Conservation (phyloP, 345 rosid species). For the Melaleuca alternifolia region DNA sequence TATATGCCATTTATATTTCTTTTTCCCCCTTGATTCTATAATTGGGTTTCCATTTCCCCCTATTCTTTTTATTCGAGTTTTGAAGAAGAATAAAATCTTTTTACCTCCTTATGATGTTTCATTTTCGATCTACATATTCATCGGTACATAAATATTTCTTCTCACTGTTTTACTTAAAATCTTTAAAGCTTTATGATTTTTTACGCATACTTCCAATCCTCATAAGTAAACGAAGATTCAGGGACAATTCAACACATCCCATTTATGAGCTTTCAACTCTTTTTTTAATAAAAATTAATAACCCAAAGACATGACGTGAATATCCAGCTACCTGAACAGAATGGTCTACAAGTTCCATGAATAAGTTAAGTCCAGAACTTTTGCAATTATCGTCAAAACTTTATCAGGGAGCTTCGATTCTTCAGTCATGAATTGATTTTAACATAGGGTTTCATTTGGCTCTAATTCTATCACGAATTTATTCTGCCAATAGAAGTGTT, state of each 20-base stretch:
- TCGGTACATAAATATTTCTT: neutral
- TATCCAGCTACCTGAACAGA: too few relatives aligned
- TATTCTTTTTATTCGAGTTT: neutral
- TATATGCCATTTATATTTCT: neutral
- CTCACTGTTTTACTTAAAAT: neutral
- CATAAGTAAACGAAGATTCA: neutral
- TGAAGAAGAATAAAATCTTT: neutral
- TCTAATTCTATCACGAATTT: neutral
- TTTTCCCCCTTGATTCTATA: neutral
- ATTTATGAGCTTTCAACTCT: neutral
- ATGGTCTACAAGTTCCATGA: too few relatives aligned
- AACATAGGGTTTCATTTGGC: neutral
- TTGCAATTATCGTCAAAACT: too few relatives aligned
- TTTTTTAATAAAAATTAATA: neutral
- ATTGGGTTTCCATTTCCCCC: neutral
- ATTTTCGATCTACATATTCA: neutral
- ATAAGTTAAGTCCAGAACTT: too few relatives aligned
- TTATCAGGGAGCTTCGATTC: neutral
- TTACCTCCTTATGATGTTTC: neutral
- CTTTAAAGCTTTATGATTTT: neutral
- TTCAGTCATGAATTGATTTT: too few relatives aligned
- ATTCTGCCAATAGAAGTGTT: too few relatives aligned
- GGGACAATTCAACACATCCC: neutral
- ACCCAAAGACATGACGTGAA: neutral
- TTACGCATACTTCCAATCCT: neutral